These are phyloP conservation scores for Diaporthe longicolla DNA, from an alignment of 2,329 filamentous ascomycete genomes.

Conservation along the genomic window DNA sequence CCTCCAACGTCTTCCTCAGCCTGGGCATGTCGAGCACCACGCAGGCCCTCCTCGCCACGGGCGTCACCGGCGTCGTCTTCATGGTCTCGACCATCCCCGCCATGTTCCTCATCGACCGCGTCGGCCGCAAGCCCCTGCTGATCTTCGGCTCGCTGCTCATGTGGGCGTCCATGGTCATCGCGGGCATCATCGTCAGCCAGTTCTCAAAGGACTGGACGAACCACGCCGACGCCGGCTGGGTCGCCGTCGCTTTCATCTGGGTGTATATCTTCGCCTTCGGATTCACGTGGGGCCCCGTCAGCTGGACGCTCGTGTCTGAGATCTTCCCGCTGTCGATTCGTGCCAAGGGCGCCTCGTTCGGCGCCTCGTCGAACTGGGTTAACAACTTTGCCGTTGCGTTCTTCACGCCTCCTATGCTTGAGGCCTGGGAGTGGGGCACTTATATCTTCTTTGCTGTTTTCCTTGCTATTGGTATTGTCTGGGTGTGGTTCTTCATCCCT, in stretches of 20 bases:
- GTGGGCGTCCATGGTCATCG: constrained; percentile 55
- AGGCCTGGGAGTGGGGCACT: constrained; percentile 62
- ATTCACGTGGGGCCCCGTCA: constrained; percentile 51
- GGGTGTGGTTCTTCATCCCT: constrained; percentile 65
- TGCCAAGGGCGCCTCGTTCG: constrained; percentile 58
- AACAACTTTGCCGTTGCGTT: constrained; percentile 64
- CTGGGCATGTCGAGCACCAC: constrained; percentile 47
- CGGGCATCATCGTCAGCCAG: constrained; percentile 57
- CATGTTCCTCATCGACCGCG: constrained; percentile 55
- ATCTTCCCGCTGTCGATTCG: constrained; percentile 56
- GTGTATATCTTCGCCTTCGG: constrained; percentile 49
- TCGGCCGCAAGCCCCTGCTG: constrained; percentile 58
- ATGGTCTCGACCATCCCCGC: constrained; percentile 49
- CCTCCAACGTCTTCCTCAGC: constrained; percentile 41
- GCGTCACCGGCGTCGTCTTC: constrained; percentile 53
- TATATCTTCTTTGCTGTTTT: constrained; percentile 71
- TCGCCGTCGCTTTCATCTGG: constrained; percentile 53
- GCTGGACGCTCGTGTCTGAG: constrained; percentile 54
- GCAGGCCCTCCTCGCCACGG: constrained; percentile 52
- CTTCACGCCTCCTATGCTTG: constrained; percentile 59
- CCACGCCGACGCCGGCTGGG: constrained; percentile 56
- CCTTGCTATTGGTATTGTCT: constrained; percentile 60
- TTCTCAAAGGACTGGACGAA: constrained; percentile 54
- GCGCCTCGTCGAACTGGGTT: constrained; percentile 60
- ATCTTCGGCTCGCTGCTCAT: constrained; percentile 56